Conservation (phyloP, 2,329 filamentous ascomycete species). For the Scleromitrula shiraiana region DNA sequence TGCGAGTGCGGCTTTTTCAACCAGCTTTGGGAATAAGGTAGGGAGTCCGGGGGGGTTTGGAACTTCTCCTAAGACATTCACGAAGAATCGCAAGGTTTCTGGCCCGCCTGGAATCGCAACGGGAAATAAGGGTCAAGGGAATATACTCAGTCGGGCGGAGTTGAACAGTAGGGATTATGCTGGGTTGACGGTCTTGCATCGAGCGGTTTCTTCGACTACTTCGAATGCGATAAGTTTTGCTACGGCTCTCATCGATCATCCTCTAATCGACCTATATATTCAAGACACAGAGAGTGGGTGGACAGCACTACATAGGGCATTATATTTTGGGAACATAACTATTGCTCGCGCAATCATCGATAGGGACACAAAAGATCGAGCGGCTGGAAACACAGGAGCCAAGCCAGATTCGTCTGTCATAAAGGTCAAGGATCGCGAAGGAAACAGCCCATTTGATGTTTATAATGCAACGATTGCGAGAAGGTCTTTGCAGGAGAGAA, state of each 20-base stretch:
- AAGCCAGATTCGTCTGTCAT: slow-evolving; percentile 64
- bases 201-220: slow-evolving; percentile 69
- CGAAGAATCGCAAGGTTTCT: slow-evolving; percentile 46
- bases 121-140: slow-evolving; percentile 38
- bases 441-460: slow-evolving; percentile 88
- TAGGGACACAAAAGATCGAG: slow-evolving; percentile 50
- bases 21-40: slow-evolving; percentile 34
- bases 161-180: slow-evolving; percentile 77
- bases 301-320: slow-evolving; percentile 85
- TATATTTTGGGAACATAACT: slow-evolving; percentile 84
- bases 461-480: slow-evolving; percentile 82
- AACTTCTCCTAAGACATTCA: slow-evolving; percentile 42
- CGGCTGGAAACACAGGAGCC: slow-evolving; percentile 42
- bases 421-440: slow-evolving; percentile 92
- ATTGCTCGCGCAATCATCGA: slow-evolving; percentile 76
- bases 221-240: slow-evolving; percentile 67
- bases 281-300: slow-evolving; percentile 91
- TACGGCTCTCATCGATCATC: slow-evolving; percentile 70
- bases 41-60: slow-evolving; percentile 27
- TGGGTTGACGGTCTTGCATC: slow-evolving; percentile 77
- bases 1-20: slow-evolving; percentile 30
- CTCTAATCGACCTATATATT: slow-evolving; percentile 73
- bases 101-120: slow-evolving; percentile 39
- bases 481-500: slow-evolving; percentile 47
- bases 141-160: slow-evolving; percentile 49